Evolutionary conservation across 768 basidiomycete genomes (phyloP), one percentile per base, ranked within the genome.

Genomic region (Mycena belliarum): DNA sequence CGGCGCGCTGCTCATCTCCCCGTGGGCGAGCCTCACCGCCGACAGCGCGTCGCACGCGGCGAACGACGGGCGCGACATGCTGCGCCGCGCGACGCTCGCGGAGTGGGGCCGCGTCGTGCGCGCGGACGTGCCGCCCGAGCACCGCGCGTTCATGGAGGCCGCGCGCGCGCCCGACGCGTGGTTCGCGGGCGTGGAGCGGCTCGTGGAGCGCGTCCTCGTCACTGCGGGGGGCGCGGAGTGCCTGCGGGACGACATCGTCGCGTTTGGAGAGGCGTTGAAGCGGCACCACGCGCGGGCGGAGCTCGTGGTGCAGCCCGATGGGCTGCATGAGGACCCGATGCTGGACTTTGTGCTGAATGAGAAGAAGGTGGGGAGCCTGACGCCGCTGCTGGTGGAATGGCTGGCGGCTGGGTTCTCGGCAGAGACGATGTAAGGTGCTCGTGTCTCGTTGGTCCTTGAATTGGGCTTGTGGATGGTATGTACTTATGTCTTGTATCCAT

Each of bases 261-360:
- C 56, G 4, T 59, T 72, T 32, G 67, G 52, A 28, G 63, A 67
- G 52, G 46, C 61, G 24, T 50, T 75, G 3, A 55, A 57, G 12
- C 67, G 67, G 49, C 46, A 67, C 9, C 59, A 67, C 23, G 25
- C 50, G 0, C 40, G 61, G 10, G 51, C 62, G 49, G 59, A 63
- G 32, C 59, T 73, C 26, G 62, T 69, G 9, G 46, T 74, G 28
- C 74, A 76, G 58, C 56, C 66, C 26, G 57, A 63, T 40, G 76
- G 75, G 3, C 63, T 76, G 11, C 76, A 78, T 48, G 70, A 75
- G 56, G 75, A 76, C 52, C 67, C 69, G 43, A 73, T 65, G 33
- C 61, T 73, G 35, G 74, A 77, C 35, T 69, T 69, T 42, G 16
- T 66, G 25, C 49, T 52, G 1, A 57, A 52, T 12, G 68, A 69